Conservation (phyloP, 2,329 filamentous ascomycete species). For the Trichophyton benhamiae region DNA sequence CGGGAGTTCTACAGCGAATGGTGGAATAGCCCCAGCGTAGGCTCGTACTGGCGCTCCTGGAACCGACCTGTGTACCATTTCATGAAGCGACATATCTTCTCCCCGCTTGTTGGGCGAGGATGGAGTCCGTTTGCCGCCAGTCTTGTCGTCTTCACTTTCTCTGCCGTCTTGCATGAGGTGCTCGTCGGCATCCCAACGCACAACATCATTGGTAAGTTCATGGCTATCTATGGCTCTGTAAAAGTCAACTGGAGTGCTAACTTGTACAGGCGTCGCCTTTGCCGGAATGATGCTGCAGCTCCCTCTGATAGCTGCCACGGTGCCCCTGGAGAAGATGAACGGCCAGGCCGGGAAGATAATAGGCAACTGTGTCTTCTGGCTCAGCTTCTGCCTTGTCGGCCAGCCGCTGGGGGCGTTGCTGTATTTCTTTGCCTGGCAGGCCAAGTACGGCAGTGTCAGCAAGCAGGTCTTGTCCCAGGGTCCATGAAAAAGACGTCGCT, state of each 20-base stretch:
- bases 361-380: slow-evolving; percentile 92
- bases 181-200: slow-evolving; percentile 91
- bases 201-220: slow-evolving; percentile 62
- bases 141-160: slow-evolving; percentile 73
- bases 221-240: neutral
- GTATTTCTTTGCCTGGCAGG: slow-evolving; percentile 98
- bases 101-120: slow-evolving; percentile 72
- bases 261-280: slow-evolving; percentile 64
- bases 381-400: slow-evolving; percentile 88
- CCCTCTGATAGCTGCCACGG: slow-evolving; percentile 71
- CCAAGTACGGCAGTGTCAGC: slow-evolving; percentile 80
- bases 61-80: slow-evolving; percentile 96
- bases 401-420: slow-evolving; percentile 84
- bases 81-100: slow-evolving; percentile 89
- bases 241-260: neutral
- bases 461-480: slow-evolving; percentile 14
- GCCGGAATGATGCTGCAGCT: slow-evolving; percentile 88
- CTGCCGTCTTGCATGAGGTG: slow-evolving; percentile 79
- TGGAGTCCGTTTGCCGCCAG: slow-evolving; percentile 61
- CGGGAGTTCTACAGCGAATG: slow-evolving; percentile 92
- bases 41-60: slow-evolving; percentile 90
- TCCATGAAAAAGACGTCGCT: neutral
- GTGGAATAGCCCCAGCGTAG: slow-evolving; percentile 87
- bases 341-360: slow-evolving; percentile 63
- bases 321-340: slow-evolving; percentile 65